Conservation (phyloP, 2,329 filamentous ascomycete species). For the Claviceps paspali region DNA sequence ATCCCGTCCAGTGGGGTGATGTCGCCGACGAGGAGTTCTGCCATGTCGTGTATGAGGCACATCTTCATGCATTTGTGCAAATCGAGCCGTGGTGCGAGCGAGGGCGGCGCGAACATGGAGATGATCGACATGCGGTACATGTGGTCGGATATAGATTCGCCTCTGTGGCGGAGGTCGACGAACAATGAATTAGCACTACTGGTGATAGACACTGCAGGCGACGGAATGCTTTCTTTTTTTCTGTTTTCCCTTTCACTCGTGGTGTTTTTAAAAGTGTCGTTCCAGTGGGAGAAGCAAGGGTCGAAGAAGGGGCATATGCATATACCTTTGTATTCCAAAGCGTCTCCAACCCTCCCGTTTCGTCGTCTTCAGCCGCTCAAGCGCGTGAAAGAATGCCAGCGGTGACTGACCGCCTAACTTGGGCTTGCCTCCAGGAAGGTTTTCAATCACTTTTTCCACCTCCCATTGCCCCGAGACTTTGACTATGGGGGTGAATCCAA, state of each 20-base stretch:
- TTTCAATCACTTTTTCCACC: conserved; percentile 47
- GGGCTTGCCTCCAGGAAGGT: conserved; percentile 40
- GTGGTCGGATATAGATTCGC: conserved; percentile 92
- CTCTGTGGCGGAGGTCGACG: conserved; percentile 23
- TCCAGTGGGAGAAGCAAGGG: too few species aligned
- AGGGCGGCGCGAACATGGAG: conserved; percentile 73
- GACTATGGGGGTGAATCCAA: conserved; percentile 21
- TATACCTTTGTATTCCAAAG: conserved; percentile 55
- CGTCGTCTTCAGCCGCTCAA: conserved; percentile 88
- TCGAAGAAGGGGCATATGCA: neutral
- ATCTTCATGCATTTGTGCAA: conserved; percentile 79
- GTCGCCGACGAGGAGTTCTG: conserved; percentile 85
- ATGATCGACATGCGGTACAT: conserved; percentile 99
- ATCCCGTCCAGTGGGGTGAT: conserved; percentile 88
- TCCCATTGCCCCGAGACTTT: conserved; percentile 35
- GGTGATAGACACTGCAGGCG: neutral
- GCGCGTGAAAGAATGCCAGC: conserved; percentile 82
- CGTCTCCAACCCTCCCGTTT: conserved; percentile 93
- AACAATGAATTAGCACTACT: neutral
- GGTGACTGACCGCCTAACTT: conserved; percentile 53
- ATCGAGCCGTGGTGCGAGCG: conserved; percentile 57
- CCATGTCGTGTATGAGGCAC: conserved; percentile 96
- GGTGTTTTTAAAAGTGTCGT: too few species aligned
- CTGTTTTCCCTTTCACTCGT: too few species aligned
- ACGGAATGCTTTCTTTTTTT: too few species aligned